Percentiles rank a stretch among this genome's conserved stretches.
These are phyloP conservation scores for Haplosporangium gracile DNA, from an alignment of 192 early-diverging fungal species.

Conservation along the genomic window DNA sequence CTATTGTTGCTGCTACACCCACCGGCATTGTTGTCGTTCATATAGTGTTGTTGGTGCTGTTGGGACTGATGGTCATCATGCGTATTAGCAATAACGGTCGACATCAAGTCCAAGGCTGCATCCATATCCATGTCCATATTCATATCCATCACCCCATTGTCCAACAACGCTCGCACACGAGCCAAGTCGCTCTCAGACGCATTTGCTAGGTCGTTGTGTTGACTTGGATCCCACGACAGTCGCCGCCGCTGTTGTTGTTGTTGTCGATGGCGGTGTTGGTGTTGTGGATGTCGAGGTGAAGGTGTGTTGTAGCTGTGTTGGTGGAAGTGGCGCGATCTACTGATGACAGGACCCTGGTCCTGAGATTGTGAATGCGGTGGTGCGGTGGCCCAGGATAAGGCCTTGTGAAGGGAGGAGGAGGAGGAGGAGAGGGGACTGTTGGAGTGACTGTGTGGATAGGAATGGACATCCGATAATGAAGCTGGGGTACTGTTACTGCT, in stretches of 20 bases:
- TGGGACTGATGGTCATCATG: not conserved
- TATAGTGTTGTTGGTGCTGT: not conserved
- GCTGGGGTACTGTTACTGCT: not conserved
- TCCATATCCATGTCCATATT: slow-evolving; percentile 4
- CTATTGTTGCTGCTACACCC: not conserved
- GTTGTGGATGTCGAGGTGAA: not conserved
- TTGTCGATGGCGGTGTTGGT: not conserved
- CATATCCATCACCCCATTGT: slow-evolving; percentile 3
- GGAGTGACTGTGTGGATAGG: not conserved
- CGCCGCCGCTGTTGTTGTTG: not conserved
- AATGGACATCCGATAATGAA: not conserved
- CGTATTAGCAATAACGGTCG: not conserved
- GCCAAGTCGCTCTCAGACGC: not conserved
- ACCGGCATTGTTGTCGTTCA: not conserved
- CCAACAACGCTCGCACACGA: not conserved
- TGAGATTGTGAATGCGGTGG: not conserved
- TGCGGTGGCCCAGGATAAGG: not conserved
- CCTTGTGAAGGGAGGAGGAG: not conserved
- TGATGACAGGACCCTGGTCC: not conserved
- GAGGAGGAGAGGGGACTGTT: not conserved
- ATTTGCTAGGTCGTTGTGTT: not conserved
- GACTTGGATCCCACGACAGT: not conserved
- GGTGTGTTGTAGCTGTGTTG: not conserved
- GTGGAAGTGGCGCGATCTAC: not conserved
- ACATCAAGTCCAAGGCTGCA: not conserved